Evolutionary conservation across 306 rosid species (phyloP).

Genomic region (Quercus engelmannii): DNA sequence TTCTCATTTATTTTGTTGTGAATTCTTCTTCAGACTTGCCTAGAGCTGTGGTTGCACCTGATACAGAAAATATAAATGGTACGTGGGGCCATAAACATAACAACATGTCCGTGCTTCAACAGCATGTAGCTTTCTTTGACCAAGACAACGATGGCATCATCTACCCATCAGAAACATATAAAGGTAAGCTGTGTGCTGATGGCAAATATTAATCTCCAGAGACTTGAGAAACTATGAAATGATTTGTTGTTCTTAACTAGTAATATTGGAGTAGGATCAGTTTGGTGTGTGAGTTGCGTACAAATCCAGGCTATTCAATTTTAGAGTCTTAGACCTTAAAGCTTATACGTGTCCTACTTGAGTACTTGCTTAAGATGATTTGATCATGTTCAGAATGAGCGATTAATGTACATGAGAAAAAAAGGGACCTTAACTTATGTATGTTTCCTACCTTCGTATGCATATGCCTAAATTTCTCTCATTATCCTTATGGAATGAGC

Average conservation of each 20-base stretch:
- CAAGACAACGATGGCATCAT: constrained; percentile 63
- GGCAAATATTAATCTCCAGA: neutral
- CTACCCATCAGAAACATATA: constrained; percentile 68
- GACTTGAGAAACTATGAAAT: no score
- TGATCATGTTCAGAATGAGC: no score
- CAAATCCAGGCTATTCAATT: neutral
- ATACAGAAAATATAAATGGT: constrained; percentile 60
- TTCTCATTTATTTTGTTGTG: neutral
- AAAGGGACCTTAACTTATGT: neutral
- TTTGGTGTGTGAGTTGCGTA: no score
- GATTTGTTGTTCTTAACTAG: no score
- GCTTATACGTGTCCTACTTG: no score
- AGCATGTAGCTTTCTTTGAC: constrained; percentile 72
- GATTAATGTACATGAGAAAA: no score
- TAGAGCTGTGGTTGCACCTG: constrained; percentile 60
- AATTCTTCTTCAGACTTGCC: constrained; percentile 46
- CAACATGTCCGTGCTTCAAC: constrained; percentile 76
- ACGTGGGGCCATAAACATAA: constrained; percentile 59
- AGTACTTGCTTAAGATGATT: no score
- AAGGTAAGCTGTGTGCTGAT: constrained; percentile 29
- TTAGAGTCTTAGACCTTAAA: neutral
- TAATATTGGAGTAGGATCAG: no score
- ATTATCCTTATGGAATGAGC: no score
- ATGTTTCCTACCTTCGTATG: no score
- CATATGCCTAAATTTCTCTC: no score